Evolutionary conservation across 2,329 filamentous ascomycete species (phyloP).

Genomic region (Fusarium burgessii): DNA sequence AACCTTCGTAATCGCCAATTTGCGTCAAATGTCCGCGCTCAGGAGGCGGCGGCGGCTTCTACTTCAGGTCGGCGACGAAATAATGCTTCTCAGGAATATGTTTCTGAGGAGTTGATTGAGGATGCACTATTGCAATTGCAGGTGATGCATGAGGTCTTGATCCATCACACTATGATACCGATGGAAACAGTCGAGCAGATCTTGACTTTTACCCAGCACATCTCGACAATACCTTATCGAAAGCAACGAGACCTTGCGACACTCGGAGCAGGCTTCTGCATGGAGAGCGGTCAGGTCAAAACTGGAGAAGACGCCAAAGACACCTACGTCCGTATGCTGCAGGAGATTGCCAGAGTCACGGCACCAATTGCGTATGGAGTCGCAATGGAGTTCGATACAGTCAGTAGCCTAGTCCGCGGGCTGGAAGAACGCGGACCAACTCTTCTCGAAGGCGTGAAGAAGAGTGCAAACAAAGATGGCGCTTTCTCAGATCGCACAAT

Average conservation of each 20-base stretch:
- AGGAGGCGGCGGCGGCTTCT: slow-evolving; percentile 46
- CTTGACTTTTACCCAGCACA: slow-evolving; percentile 79
- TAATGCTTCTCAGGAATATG: slow-evolving; percentile 58
- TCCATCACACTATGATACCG: slow-evolving; percentile 74
- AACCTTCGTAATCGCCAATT: slow-evolving; percentile 76
- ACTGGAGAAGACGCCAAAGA: slow-evolving; percentile 74
- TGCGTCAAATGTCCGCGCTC: slow-evolving; percentile 69
- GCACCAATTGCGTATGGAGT: slow-evolving; percentile 79
- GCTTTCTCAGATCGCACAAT: slow-evolving; percentile 65
- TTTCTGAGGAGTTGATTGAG: slow-evolving; percentile 77
- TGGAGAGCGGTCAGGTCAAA: slow-evolving; percentile 81
- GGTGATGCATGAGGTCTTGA: slow-evolving; percentile 72
- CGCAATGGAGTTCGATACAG: slow-evolving; percentile 68
- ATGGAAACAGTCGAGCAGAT: slow-evolving; percentile 80
- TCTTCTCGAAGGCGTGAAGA: slow-evolving; percentile 71
- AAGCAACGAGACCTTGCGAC: slow-evolving; percentile 62
- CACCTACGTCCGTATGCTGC: slow-evolving; percentile 80
- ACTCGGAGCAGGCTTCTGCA: slow-evolving; percentile 76
- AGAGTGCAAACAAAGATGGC: slow-evolving; percentile 68
- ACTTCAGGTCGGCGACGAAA: slow-evolving; percentile 53
- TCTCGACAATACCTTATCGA: slow-evolving; percentile 80
- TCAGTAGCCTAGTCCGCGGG: slow-evolving; percentile 68
- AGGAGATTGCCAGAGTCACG: slow-evolving; percentile 79
- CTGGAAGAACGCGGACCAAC: slow-evolving; percentile 70
- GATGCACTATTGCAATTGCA: slow-evolving; percentile 78